Percentiles rank a stretch among this genome's conserved stretches.
Conservation (phyloP, 2,329 filamentous ascomycete species). For the Stachybotrys chartarum region DNA sequence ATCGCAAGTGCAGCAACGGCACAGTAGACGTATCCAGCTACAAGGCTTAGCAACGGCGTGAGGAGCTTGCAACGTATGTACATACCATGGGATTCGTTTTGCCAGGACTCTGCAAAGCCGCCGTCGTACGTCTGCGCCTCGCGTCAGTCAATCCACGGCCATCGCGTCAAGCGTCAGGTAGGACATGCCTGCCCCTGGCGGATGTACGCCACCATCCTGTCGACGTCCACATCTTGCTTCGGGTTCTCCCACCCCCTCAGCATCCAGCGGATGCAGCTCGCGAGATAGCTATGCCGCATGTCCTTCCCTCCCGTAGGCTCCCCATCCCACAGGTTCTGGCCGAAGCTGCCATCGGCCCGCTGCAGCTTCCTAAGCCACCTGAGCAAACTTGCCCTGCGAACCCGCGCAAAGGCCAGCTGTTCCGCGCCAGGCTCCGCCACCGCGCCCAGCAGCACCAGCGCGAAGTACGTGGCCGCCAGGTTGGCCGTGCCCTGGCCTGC, state of each 20-base stretch:
- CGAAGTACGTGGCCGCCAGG: conserved; percentile 83
- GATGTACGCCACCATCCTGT: conserved; percentile 64
- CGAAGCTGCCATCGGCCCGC: conserved; percentile 81
- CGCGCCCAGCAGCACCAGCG: conserved; percentile 63
- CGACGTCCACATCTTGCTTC: conserved; percentile 68
- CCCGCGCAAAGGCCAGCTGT: conserved; percentile 46
- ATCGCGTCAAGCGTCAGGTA: neutral
- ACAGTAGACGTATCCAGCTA: conserved; percentile 87
- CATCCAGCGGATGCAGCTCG: conserved; percentile 74
- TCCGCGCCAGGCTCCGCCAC: conserved; percentile 32
- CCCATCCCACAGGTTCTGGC: conserved; percentile 62
- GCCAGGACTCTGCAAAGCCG: conserved; percentile 70
- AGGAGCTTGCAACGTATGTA: neutral
- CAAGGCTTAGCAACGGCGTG: neutral
- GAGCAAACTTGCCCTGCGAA: conserved; percentile 62
- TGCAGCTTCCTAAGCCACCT: conserved; percentile 72
- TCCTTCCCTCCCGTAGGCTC: conserved; percentile 71
- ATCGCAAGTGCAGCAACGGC: conserved; percentile 72
- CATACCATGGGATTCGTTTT: conserved; percentile 77
- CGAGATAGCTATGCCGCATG: conserved; percentile 82
- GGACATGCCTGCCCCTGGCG: conserved; percentile 45
- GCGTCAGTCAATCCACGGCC: neutral
- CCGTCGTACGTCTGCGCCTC: conserved; percentile 69
- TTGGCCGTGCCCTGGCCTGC: conserved; percentile 52
- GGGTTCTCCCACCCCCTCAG: conserved; percentile 56